Evolutionary conservation across 2,329 filamentous ascomycete species (phyloP).

Genomic region (Boeremia exigua): DNA sequence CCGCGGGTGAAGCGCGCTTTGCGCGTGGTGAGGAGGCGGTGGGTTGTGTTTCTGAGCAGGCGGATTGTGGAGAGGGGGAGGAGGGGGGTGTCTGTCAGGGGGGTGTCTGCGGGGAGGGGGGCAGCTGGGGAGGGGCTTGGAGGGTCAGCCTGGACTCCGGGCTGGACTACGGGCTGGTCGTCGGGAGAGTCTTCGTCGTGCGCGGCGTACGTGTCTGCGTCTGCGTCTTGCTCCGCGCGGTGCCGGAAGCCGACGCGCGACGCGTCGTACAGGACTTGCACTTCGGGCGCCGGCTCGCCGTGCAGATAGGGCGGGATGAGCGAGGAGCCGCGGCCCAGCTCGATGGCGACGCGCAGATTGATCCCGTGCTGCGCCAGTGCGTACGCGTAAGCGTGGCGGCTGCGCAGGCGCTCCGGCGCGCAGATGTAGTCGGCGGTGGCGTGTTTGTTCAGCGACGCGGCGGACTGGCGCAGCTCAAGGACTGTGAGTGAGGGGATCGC

Average conservation of each 20-base stretch:
- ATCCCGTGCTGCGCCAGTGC: conserved; percentile 35
- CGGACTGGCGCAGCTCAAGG: conserved; percentile 38
- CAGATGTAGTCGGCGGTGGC: conserved; percentile 31
- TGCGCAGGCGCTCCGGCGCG: conserved; percentile 28
- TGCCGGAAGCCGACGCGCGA: conserved; percentile 53
- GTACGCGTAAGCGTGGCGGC: conserved; percentile 36
- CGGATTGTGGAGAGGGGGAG: too few relatives aligned
- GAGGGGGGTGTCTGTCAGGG: too few relatives aligned
- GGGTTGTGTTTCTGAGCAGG: too few relatives aligned
- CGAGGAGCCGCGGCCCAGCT: conserved; percentile 26
- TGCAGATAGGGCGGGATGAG: conserved; percentile 44
- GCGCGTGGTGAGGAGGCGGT: too few relatives aligned
- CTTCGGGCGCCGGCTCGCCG: conserved; percentile 32
- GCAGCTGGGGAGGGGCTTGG: too few relatives aligned
- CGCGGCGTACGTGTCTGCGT: too few relatives aligned
- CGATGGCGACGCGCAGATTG: conserved; percentile 35
- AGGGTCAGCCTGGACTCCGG: too few relatives aligned
- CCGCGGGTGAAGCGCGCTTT: too few relatives aligned
- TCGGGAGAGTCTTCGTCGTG: too few relatives aligned
- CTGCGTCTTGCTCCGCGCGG: too few relatives aligned
- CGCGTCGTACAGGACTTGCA: conserved; percentile 38
- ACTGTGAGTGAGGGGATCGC: conserved; percentile 33
- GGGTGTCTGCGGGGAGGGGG: too few relatives aligned
- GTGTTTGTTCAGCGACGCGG: conserved; percentile 14
- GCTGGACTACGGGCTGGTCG: too few relatives aligned